Evolutionary conservation across 345 rosid species (phyloP).

Genomic region (Salix caprea): DNA sequence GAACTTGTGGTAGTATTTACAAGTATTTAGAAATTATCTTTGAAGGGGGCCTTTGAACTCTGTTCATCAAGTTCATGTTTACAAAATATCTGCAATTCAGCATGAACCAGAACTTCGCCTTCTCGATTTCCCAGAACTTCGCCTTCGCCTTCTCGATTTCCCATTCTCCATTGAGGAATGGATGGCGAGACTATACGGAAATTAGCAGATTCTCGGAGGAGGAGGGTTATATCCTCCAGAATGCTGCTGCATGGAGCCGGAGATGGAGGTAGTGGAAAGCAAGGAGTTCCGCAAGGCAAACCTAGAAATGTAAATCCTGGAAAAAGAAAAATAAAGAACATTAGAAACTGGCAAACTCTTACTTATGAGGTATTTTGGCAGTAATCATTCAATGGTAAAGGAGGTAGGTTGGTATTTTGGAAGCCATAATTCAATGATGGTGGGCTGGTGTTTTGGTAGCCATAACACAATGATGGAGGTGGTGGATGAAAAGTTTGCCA

Average conservation of each 20-base stretch:
- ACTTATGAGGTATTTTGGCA: constrained; percentile 1
- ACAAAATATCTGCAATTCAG: neutral
- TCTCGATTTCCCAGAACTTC: neutral
- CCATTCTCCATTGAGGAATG: neutral
- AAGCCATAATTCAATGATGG: neutral
- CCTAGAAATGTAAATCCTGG: constrained; percentile 6
- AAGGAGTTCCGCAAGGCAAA: constrained; percentile 2
- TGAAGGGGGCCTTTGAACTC: neutral
- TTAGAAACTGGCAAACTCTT: neutral
- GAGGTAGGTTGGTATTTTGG: neutral
- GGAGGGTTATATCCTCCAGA: constrained; percentile 7
- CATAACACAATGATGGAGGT: neutral
- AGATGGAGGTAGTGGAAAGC: neutral
- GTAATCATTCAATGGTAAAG: neutral
- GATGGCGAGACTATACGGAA: neutral
- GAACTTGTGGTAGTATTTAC: neutral
- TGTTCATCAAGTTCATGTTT: neutral
- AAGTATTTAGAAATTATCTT: neutral
- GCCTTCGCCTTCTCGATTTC: neutral
- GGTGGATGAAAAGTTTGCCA: constrained; percentile 12
- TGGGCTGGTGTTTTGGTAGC: constrained; percentile 2
- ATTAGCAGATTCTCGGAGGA: neutral
- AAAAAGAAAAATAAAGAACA: neutral
- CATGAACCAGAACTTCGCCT: neutral
- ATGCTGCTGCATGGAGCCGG: constrained; percentile 6